Evolutionary conservation across 495 filamentous ascomycete species (phyloP).

Genomic region (Penicillium soppii): DNA sequence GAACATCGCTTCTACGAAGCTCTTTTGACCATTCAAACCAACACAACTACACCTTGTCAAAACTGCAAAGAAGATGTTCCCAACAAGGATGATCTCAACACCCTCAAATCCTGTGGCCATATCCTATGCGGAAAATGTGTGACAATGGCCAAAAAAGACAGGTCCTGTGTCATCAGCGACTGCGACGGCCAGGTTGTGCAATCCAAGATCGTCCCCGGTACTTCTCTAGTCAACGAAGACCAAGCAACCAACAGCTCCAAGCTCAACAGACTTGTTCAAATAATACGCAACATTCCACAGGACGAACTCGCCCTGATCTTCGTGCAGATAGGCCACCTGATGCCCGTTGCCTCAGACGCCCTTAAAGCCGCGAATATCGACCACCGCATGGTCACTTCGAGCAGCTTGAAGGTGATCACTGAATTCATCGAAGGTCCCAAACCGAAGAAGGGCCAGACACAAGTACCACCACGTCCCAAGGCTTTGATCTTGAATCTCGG

Average conservation of each 20-base stretch:
- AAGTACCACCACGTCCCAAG: slow-evolving; percentile 21
- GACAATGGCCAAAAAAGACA: slow-evolving; percentile 5
- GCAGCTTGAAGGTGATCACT: neutral
- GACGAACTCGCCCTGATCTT: slow-evolving; percentile 54
- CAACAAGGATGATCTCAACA: slow-evolving; percentile 16
- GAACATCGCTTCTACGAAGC: slow-evolving; percentile 31
- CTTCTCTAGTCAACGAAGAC: slow-evolving; percentile 31
- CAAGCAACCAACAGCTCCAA: slow-evolving; percentile 43
- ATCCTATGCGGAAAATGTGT: slow-evolving; percentile 43
- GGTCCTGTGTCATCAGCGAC: slow-evolving; percentile 26
- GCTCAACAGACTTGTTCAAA: slow-evolving; percentile 43
- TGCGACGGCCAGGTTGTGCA: slow-evolving; percentile 30
- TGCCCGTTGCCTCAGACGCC: slow-evolving; percentile 30
- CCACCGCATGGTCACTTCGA: slow-evolving; percentile 13
- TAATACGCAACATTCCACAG: slow-evolving; percentile 40
- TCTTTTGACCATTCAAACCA: slow-evolving; percentile 24
- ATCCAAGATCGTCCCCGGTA: slow-evolving; percentile 36
- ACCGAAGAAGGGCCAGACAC: neutral
- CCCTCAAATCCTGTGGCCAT: slow-evolving; percentile 54
- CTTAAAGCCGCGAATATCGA: slow-evolving; percentile 31
- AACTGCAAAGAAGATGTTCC: slow-evolving; percentile 20
- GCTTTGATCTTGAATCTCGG: slow-evolving; percentile 68
- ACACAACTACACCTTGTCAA: slow-evolving; percentile 22
- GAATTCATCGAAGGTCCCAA: slow-evolving; percentile 8
- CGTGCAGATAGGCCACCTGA: slow-evolving; percentile 48